Conservation (phyloP, 805 yeast genomes). For the Zygosaccharomyces bailii region DNA sequence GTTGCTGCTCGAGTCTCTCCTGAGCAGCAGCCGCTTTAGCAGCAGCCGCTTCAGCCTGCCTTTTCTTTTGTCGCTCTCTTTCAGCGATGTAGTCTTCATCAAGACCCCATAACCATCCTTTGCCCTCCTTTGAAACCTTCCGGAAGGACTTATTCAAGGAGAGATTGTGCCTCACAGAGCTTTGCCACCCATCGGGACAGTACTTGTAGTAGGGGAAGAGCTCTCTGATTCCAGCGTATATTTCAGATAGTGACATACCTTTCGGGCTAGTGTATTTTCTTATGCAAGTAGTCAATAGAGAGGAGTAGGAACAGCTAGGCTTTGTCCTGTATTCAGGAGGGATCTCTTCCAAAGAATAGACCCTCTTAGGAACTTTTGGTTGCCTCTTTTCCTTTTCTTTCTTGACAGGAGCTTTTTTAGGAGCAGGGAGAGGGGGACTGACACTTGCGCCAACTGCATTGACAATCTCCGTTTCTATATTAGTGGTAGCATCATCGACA, state of each 20-base stretch:
- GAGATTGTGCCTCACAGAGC: constrained; percentile 84
- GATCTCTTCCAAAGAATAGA: constrained; percentile 76
- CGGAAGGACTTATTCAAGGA: constrained; percentile 82
- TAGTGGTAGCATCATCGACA: constrained; percentile 23
- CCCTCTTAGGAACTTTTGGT: constrained; percentile 54
- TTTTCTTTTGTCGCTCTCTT: constrained; percentile 68
- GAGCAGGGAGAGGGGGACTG: constrained; percentile 35
- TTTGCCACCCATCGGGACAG: constrained; percentile 98
- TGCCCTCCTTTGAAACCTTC: constrained; percentile 80
- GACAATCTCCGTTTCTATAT: constrained; percentile 23
- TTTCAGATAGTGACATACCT: constrained; percentile 81
- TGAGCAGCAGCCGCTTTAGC: constrained; percentile 57
- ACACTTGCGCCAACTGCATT: constrained; percentile 1
- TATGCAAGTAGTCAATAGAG: constrained; percentile 74
- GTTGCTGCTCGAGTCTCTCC: constrained; percentile 49
- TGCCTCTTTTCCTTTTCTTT: constrained; percentile 44
- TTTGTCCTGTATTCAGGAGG: constrained; percentile 84
- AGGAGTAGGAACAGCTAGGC: constrained; percentile 78
- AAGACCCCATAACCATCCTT: constrained; percentile 92
- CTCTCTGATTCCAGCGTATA: constrained; percentile 81
- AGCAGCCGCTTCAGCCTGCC: constrained; percentile 62
- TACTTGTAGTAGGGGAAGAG: constrained; percentile 87
- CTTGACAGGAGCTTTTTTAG: constrained; percentile 42
- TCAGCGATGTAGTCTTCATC: constrained; percentile 84
- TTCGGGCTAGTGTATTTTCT: constrained; percentile 60